Base-by-base conservation (phyloP, 495 filamentous ascomycete genomes). In the Penicillium coprophilum region DNA sequence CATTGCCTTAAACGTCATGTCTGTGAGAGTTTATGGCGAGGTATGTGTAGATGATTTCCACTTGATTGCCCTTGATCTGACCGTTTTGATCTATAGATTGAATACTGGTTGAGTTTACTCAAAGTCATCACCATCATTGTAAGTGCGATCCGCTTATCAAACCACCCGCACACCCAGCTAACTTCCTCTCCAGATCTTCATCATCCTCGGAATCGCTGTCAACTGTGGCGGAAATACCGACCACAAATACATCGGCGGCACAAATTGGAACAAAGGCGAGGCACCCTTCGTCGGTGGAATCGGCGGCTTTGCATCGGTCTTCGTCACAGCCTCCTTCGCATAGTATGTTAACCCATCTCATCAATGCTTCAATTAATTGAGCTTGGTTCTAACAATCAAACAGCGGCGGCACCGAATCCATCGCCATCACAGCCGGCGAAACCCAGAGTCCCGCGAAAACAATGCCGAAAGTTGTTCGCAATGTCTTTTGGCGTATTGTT, bases 91-190 rank as follows among this genome's bases (percentile, higher is more conserved):
- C 50, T 20, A 6, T 52, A 81, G 78, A 59, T 82, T 40, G 79
- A 82, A 62, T 83, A 83, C 50, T 80, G 78, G 75, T 65, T 84
- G 20, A 79, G 78, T 62, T 58, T 82, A 13, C 65, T 84, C 43
- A 84, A 84, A 64, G 80, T 84, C 6, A 62, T 79, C 20, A 82
- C 81, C 6, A 81, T 84, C 47, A 68, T 80, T 31, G 79, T 74
- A 11, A 2, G 23, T 20, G 9, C 12, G 15, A 12, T 30, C 0
- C 20, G 4, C 12, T 59, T 15, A 2, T n/a, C 6, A 38, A 5
- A 6, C 11, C 13, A 17, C 0, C 12, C 15, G 3, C 43, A 48
- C 6, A 38, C 46, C 17, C n/a, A 44, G 30, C 50, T 46, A 17
- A 56, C 50, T 46, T 3, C 19, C 20, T 6, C 24, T 27, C 30